A percentile compares a stretch with the other conserved stretches of the same genome.
Evolutionary conservation across 2,329 filamentous ascomycete species (phyloP).

Genomic region (Clarireedia hainanense): DNA sequence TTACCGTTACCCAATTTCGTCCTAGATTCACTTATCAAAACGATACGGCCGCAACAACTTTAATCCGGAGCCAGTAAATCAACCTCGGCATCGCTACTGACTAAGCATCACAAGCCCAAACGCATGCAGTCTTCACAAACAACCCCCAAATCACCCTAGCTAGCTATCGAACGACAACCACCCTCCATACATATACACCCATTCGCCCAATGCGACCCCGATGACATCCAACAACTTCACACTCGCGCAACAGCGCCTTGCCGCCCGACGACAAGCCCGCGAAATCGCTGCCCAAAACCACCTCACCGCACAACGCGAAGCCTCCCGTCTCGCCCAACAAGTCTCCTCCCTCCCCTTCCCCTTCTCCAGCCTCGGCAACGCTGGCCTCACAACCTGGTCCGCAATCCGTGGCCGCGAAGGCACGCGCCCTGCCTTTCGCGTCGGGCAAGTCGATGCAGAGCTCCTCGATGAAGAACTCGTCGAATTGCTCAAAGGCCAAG

Average conservation of each 20-base stretch:
- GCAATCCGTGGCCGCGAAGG: slow-evolving; percentile 65
- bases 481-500: slow-evolving; percentile 75
- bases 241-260: slow-evolving; percentile 80
- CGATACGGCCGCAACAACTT: too few relatives aligned
- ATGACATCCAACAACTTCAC: slow-evolving; percentile 50
- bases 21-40: too few relatives aligned
- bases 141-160: neutral
- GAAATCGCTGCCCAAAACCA: slow-evolving; percentile 57
- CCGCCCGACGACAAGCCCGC: slow-evolving; percentile 69
- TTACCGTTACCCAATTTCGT: too few relatives aligned
- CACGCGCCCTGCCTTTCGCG: slow-evolving; percentile 78
- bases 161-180: neutral
- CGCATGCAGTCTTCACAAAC: too few relatives aligned
- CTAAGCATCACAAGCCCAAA: too few relatives aligned
- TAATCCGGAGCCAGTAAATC: too few relatives aligned
- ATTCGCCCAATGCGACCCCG: slow-evolving; percentile 16
- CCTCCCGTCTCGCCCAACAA: slow-evolving; percentile 45
- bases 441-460: slow-evolving; percentile 94
- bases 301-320: slow-evolving; percentile 42
- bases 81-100: too few relatives aligned
- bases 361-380: slow-evolving; percentile 47
- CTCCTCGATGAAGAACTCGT: slow-evolving; percentile 89
- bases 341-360: slow-evolving; percentile 53
- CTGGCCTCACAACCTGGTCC: slow-evolving; percentile 56
- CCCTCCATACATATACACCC: neutral